Evolutionary conservation across 176 grass and related monocot genomes (phyloP), one percentile per base, ranked within the genome.

Genomic region (Stipa capillata): DNA sequence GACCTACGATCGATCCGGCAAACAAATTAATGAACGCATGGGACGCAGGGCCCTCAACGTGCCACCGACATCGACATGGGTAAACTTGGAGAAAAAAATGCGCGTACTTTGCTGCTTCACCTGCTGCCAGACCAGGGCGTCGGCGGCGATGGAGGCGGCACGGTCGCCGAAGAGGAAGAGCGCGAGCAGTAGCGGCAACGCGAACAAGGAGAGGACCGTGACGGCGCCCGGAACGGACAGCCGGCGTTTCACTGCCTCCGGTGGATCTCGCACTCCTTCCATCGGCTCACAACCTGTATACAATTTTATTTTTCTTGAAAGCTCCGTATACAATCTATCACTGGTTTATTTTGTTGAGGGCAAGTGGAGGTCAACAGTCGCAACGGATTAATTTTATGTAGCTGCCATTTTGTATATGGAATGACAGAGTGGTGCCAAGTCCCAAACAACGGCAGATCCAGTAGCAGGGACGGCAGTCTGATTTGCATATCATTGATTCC

Each of bases 81-180:
- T 9, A 17, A 51, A 11, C 1, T 50, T 41, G 10, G 31, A 65
- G 23, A 7, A 29, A 25, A 81, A 42, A 18, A 4, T 35, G 51
- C 28, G 60, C 50, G 21, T 76, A 87, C 78, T 34, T 25, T 69
- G 78, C 12, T 18, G 7, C 9, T 6, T 31, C 51, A 31, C 5
- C 12, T 34, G 80, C 0, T 29, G 33, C 74, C 49, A 25, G 29
- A 27, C 66, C 0, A 65, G 48, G 67, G 49, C 24, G 23, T 56
- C 67, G 39, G 66, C 74, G 66, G 74, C 48, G 65, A 78, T 42
- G 85, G 85, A 70, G 54, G 18, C 41, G 1, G 80, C 72, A 8
- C 17, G 76, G 76, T 53, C 52, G 69, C 69, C 51, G 60, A 79
- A 60, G 86, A 84, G 48, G 68, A 74, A 68, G 76, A 79, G 50